These are phyloP conservation scores for Fusarium sp. DNA, from an alignment of 2,329 filamentous ascomycete species.

Conservation along the genomic window DNA sequence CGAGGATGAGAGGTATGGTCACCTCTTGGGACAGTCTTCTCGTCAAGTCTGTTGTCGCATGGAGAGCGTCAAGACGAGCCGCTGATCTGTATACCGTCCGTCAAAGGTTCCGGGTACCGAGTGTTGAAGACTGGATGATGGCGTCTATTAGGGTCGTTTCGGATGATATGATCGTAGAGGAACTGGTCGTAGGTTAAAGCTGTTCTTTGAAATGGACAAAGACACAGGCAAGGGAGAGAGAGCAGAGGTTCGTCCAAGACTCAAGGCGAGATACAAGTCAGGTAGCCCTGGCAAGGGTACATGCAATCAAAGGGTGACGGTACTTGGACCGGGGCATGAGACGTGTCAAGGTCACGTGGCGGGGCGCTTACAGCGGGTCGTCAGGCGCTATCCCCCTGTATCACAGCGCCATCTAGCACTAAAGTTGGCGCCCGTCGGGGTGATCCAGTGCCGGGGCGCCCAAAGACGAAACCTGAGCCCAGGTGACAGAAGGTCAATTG, in stretches of 20 bases:
- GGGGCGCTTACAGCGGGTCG: conserved; percentile 37
- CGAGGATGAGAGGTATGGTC: conserved; percentile 48
- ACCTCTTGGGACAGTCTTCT: conserved; percentile 53
- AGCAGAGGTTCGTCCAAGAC: conserved; percentile 42
- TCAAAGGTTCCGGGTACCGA: conserved; percentile 46
- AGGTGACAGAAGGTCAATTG: neutral
- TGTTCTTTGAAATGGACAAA: conserved; percentile 38
- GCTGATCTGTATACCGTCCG: conserved; percentile 43
- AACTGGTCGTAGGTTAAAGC: conserved; percentile 17
- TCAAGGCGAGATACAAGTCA: conserved; percentile 47
- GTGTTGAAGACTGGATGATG: conserved; percentile 17
- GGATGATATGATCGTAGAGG: conserved; percentile 20
- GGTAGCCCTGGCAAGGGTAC: conserved; percentile 43
- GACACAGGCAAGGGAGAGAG: conserved; percentile 41
- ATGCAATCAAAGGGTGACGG: conserved; percentile 48
- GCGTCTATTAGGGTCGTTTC: conserved; percentile 23
- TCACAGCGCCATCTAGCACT: conserved; percentile 47
- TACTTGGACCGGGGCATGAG: conserved; percentile 46
- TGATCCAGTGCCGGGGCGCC: conserved; percentile 16
- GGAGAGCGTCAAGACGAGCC: conserved; percentile 47
- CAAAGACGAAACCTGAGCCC: neutral
- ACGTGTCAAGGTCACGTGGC: conserved; percentile 46
- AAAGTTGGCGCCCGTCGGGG: conserved; percentile 44
- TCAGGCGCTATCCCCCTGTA: conserved; percentile 42
- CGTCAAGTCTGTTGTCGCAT: conserved; percentile 54